Conservation (phyloP, 23 red algal species). For the Gracilaria vermiculophylla region DNA sequence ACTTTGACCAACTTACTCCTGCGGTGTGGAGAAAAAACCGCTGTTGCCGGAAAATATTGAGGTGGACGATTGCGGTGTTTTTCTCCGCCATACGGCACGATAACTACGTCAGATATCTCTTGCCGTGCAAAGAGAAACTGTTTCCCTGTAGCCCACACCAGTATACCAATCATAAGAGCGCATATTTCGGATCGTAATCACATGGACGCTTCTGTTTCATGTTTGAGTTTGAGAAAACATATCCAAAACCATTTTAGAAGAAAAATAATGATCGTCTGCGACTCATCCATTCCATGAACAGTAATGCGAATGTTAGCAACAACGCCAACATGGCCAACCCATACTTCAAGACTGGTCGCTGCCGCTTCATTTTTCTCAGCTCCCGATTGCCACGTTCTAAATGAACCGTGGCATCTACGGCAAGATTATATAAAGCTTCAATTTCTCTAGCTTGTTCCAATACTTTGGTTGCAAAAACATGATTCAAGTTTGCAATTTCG, state of each 20-base stretch:
- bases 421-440: constrained; percentile 70
- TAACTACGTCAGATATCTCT: too few species aligned
- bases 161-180: too few species aligned
- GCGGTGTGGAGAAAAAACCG: too few species aligned
- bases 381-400: constrained; percentile 66
- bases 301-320: constrained; percentile 16
- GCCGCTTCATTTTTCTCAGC: constrained; percentile 46
- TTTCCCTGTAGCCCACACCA: too few species aligned
- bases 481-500: constrained; percentile 72
- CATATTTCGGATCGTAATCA: too few species aligned
- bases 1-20: too few species aligned
- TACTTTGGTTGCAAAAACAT: constrained; percentile 64
- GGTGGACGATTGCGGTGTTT: too few species aligned
- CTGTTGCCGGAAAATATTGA: too few species aligned
- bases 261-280: constrained; percentile 37
- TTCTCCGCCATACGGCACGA: too few species aligned
- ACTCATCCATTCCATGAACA: constrained; percentile 56
- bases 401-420: constrained; percentile 40
- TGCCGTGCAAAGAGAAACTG: too few species aligned
- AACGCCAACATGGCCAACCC: constrained; percentile 21
- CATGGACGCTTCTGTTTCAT: background rate
- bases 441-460: constrained; percentile 77
- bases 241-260: background rate
- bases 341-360: constrained; percentile 40
- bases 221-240: background rate